phyloP scores from a whole-genome alignment of 2,329 filamentous ascomycete species.

The Incumbomyces lentus region DNA sequence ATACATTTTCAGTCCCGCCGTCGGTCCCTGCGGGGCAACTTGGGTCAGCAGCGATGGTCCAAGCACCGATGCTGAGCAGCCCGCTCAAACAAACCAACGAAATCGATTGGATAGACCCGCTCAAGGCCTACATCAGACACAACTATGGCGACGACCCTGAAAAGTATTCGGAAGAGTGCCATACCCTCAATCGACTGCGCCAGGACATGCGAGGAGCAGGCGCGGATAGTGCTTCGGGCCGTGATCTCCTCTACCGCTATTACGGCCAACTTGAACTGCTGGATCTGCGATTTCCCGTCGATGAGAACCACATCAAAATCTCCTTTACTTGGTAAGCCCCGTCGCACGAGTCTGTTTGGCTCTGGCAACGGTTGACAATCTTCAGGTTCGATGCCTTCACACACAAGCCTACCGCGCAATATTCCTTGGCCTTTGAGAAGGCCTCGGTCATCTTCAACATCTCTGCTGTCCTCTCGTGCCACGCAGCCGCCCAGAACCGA shows the following conservation, averaged over 20 bases:
- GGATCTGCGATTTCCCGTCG: slow-evolving; percentile 89
- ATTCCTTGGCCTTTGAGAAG: slow-evolving; percentile 94
- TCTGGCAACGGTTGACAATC: slow-evolving; percentile 6
- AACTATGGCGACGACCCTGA: slow-evolving; percentile 96
- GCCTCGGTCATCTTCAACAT: slow-evolving; percentile 99
- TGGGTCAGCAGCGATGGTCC: slow-evolving; percentile 57
- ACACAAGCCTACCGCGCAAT: slow-evolving; percentile 92
- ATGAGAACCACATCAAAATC: slow-evolving; percentile 98
- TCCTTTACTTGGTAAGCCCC: slow-evolving; percentile 79
- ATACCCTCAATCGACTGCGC: slow-evolving; percentile 81
- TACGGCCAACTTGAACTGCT: slow-evolving; percentile 94
- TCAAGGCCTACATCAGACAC: slow-evolving; percentile 86
- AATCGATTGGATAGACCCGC: slow-evolving; percentile 89
- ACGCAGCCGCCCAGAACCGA: slow-evolving; percentile 85
- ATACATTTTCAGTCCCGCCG: too few relatives aligned
- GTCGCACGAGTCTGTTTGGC: background rate
- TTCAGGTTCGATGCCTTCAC: slow-evolving; percentile 97
- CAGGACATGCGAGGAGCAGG: slow-evolving; percentile 98
- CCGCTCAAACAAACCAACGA: slow-evolving; percentile 91
- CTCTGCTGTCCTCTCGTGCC: slow-evolving; percentile 87
- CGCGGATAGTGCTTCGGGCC: slow-evolving; percentile 86
- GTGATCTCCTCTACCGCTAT: slow-evolving; percentile 91
- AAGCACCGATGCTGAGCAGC: slow-evolving; percentile 90
- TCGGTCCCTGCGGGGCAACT: too few relatives aligned
- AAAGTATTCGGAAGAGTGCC: slow-evolving; percentile 89